Evolutionary conservation across 345 rosid genomes (phyloP), one percentile per base, ranked within the genome.

Genomic region (Camelina hispida): DNA sequence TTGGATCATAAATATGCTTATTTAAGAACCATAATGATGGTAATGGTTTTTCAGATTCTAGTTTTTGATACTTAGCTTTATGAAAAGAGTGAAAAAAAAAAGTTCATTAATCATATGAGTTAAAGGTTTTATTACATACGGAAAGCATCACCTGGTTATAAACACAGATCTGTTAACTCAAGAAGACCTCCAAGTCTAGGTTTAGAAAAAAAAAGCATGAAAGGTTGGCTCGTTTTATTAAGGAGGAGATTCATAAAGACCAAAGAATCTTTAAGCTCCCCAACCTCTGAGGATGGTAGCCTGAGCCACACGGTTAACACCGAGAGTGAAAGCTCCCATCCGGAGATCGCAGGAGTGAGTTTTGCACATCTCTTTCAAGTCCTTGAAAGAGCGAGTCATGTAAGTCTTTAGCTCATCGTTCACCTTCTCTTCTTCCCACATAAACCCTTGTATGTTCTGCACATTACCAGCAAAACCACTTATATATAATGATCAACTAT

Each of bases 381-480:
- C 90, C 69, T 90, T 85, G 78, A 89, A 95, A 35, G 91, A 95
- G 43, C 61, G 86, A 17, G 80, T 95, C 97, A 92, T 95, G 81
- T 92, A 95, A 38, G 87, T 92, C 84, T 67, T 79, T 0, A 95
- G 85, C 80, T 87, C 99, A 6, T 61, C 58, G 82, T 92, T 92
- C 81, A 94, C 99, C 79, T 93, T 91, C 83, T 86, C 94, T 71
- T 91, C 98, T 16, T 91, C 96, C 98, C 98, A 93, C 98, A 89
- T 85, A 84, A 95, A 95, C 12, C 97, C 97, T 85, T 95, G 99
- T 42, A 95, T 92, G 85, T 95, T 95, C 97, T 94, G 92, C 83
- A 71, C 15, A 57, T 30, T 16, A 30, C 56, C 28, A 25, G 4
- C 46, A 30, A 61, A 67, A 12, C 28, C 30, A 47, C 72, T 50